A percentile compares a stretch with the other conserved stretches of the same genome.
Conservation (phyloP, 257 asterid species). For the Nicotiana sylvestris region DNA sequence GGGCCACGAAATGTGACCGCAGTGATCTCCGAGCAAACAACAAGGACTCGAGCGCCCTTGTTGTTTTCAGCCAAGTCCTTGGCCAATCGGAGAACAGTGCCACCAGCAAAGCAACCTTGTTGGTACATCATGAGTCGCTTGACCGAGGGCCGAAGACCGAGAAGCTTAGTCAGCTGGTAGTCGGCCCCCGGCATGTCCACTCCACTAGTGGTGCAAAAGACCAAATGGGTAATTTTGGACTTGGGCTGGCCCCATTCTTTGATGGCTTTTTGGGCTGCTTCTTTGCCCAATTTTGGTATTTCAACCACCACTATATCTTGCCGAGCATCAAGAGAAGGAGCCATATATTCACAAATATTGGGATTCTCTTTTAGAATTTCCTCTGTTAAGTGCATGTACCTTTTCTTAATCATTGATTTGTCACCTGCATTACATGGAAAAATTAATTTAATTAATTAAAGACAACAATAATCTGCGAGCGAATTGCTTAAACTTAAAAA, state of each 20-base stretch:
- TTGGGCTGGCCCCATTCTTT: slow-evolving; percentile 89
- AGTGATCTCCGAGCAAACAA: slow-evolving; percentile 62
- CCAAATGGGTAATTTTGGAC: slow-evolving; percentile 64
- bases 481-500: background rate
- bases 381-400: slow-evolving; percentile 63
- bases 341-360: slow-evolving; percentile 52
- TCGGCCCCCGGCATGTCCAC: slow-evolving; percentile 91
- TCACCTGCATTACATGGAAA: slow-evolving; percentile 38
- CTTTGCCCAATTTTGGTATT: slow-evolving; percentile 76
- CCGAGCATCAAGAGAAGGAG: slow-evolving; percentile 61
- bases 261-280: slow-evolving; percentile 78
- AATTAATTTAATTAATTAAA: too few relatives aligned
- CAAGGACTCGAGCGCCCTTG: slow-evolving; percentile 53
- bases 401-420: slow-evolving; percentile 55
- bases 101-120: slow-evolving; percentile 75
- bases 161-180: slow-evolving; percentile 73
- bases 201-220: slow-evolving; percentile 79
- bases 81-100: slow-evolving; percentile 63
- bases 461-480: background rate
- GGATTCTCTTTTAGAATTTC: slow-evolving; percentile 56
- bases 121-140: slow-evolving; percentile 74
- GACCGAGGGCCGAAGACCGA: slow-evolving; percentile 65
- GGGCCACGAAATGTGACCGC: slow-evolving; percentile 70
- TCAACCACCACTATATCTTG: slow-evolving; percentile 73
- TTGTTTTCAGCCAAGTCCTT: slow-evolving; percentile 79